Evolutionary conservation across 495 filamentous ascomycete genomes (phyloP).

Genomic region (Recurvomyces mirabilis): DNA sequence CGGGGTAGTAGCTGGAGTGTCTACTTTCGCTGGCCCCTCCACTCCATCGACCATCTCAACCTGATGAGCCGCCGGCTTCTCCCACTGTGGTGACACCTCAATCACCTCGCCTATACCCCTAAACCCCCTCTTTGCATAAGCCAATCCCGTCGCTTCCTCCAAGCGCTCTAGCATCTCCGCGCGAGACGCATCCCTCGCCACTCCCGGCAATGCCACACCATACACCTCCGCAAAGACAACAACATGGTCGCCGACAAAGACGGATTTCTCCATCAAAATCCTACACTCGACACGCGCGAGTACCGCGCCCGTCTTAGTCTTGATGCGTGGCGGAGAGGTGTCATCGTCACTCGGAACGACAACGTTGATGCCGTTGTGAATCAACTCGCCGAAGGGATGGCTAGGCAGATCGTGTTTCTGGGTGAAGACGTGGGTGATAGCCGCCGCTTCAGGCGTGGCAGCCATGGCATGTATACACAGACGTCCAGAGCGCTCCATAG

Average conservation of each 20-base stretch:
- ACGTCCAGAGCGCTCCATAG: constrained; percentile 32
- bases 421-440: constrained; percentile 25
- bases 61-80: too few species aligned
- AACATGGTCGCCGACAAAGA: constrained; percentile 42
- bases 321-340: background rate
- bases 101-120: constrained; percentile 4
- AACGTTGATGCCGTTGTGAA: constrained; percentile 1
- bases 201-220: background rate
- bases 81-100: too few species aligned
- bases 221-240: constrained; percentile 45
- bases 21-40: too few species aligned
- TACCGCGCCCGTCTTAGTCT: constrained; percentile 1
- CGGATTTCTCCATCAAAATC: constrained; percentile 22
- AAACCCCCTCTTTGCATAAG: constrained; percentile 8
- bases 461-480: constrained; percentile 28
- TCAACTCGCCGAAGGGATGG: constrained; percentile 5
- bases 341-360: background rate
- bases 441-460: constrained; percentile 11
- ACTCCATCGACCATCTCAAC: too few species aligned
- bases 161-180: background rate
- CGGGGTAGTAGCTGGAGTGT: too few species aligned
- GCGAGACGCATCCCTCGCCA: background rate
- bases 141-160: constrained; percentile 1
- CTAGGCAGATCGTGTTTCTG: constrained; percentile 14
- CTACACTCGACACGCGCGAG: constrained; percentile 19